These are phyloP conservation scores for Favolaschia claudopus DNA, from an alignment of 768 basidiomycete species.

Conservation along the genomic window DNA sequence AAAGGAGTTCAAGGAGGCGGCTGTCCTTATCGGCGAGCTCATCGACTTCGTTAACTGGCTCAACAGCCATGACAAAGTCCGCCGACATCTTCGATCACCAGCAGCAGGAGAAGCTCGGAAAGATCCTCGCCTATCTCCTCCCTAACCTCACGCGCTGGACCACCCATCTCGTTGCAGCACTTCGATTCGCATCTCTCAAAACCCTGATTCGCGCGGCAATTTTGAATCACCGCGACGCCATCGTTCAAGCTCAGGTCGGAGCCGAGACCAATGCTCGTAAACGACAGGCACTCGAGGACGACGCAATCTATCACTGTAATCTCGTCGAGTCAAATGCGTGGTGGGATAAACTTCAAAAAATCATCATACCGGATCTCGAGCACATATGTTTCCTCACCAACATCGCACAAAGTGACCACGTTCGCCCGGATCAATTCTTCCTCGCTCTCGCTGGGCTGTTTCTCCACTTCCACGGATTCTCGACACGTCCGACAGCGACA, in stretches of 20 bases:
- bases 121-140: constrained; percentile 17
- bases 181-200: constrained; percentile 11
- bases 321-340: not conserved
- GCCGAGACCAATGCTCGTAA: not conserved
- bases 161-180: constrained; percentile 18
- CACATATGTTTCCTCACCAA: too few relatives aligned
- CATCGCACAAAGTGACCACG: constrained; percentile 17
- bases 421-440: constrained; percentile 13
- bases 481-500: not conserved
- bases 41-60: constrained; percentile 24
- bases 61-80: constrained; percentile 14
- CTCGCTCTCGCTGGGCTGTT: constrained; percentile 10
- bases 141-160: constrained; percentile 25
- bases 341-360: constrained; percentile 6
- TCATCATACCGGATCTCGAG: not conserved
- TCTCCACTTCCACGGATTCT: constrained; percentile 9
- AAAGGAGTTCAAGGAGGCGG: constrained; percentile 15
- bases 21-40: not conserved
- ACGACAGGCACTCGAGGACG: not conserved
- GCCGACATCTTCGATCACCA: constrained; percentile 13
- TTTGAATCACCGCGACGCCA: not conserved
- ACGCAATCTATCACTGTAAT: not conserved
- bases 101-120: constrained; percentile 7
- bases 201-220: constrained; percentile 1
- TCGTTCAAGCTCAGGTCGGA: constrained; percentile 17